Conservation (phyloP, 1,284 basidiomycete genomes). For the Trametes polyzona region DNA sequence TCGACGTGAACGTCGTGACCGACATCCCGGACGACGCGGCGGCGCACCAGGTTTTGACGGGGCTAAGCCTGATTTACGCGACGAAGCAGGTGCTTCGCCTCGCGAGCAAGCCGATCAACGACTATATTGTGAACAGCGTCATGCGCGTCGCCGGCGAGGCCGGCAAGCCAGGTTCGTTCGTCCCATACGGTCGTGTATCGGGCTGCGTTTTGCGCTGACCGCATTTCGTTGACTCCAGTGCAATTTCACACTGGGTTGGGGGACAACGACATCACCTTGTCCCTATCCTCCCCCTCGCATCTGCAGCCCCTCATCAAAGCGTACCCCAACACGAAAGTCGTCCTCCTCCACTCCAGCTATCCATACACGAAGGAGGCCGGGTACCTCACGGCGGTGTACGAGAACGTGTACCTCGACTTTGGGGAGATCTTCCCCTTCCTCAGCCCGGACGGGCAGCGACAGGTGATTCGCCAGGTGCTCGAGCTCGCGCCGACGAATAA, state of each 20-base stretch:
- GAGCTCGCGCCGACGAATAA: slow-evolving; percentile 77
- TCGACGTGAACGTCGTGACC: slow-evolving; percentile 47
- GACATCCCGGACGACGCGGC: slow-evolving; percentile 10
- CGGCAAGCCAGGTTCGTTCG: slow-evolving; percentile 57
- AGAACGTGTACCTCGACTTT: slow-evolving; percentile 78
- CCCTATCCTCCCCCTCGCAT: slow-evolving; percentile 61
- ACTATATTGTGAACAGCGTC: slow-evolving; percentile 61
- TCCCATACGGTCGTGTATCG: neutral
- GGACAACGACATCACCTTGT: slow-evolving; percentile 69
- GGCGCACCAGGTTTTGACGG: slow-evolving; percentile 22
- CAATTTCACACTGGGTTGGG: slow-evolving; percentile 84
- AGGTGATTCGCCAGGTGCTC: slow-evolving; percentile 61
- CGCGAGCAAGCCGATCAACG: slow-evolving; percentile 66
- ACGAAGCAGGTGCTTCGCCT: slow-evolving; percentile 47
- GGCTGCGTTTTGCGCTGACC: neutral
- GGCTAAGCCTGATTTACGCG: slow-evolving; percentile 26
- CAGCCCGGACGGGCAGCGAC: slow-evolving; percentile 62
- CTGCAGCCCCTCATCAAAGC: slow-evolving; percentile 70
- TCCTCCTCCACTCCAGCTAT: slow-evolving; percentile 75
- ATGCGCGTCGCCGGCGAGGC: slow-evolving; percentile 54
- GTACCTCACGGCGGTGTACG: slow-evolving; percentile 69
- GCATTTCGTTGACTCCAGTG: slow-evolving; percentile 49
- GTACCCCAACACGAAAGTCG: slow-evolving; percentile 59
- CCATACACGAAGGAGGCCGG: slow-evolving; percentile 77
- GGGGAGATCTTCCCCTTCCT: slow-evolving; percentile 78